phyloP scores from a whole-genome alignment of 1,284 basidiomycete genomes.

The Cutaneotrichosporon cutaneum region DNA sequence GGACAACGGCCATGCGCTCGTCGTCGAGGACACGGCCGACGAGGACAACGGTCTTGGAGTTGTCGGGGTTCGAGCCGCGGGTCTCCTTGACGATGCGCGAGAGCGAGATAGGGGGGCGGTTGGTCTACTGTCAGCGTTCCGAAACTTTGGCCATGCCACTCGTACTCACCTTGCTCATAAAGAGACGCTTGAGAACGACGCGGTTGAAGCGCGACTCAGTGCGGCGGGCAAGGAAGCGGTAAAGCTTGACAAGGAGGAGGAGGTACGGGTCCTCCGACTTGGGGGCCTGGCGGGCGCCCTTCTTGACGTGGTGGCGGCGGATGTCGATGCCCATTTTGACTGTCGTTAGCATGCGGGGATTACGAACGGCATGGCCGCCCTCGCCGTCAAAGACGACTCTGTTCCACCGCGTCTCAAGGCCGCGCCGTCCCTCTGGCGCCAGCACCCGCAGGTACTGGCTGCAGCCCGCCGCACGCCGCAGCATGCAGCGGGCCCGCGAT shows the following conservation, averaged over 20 bases:
- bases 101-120: constrained; percentile 94
- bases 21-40: constrained; percentile 97
- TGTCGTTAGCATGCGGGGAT: constrained; percentile 15
- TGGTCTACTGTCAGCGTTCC: constrained; percentile 60
- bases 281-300: constrained; percentile 89
- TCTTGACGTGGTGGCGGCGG: constrained; percentile 97
- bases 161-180: constrained; percentile 65
- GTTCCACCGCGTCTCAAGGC: constrained; percentile 12
- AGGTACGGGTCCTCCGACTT: constrained; percentile 99
- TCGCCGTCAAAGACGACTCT: constrained; percentile 12
- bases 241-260: constrained; percentile 98
- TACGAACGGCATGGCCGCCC: constrained; percentile 8
- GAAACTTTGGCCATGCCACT: background rate
- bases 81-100: constrained; percentile 86
- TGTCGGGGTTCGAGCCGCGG: constrained; percentile 64
- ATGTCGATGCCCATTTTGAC: constrained; percentile 87
- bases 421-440: background rate
- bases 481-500: background rate
- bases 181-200: constrained; percentile 93
- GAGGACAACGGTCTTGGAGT: constrained; percentile 76
- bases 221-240: constrained; percentile 97
- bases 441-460: background rate
- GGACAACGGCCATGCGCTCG: constrained; percentile 79
- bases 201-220: constrained; percentile 98
- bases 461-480: background rate